Evolutionary conservation across 148 eudicot species (phyloP).

Genomic region (Spergularia bocconei): DNA sequence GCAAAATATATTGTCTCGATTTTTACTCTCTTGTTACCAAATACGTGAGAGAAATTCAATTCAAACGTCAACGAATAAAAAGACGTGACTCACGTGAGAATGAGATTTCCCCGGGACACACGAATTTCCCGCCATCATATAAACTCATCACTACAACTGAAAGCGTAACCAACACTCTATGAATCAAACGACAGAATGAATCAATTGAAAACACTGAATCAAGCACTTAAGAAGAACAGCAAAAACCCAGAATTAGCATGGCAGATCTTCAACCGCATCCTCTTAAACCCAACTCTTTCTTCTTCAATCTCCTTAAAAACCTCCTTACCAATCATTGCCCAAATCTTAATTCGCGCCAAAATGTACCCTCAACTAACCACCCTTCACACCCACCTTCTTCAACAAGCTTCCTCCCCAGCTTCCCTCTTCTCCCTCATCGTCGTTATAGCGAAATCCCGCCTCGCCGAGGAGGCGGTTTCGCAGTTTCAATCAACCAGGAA

Average conservation of each 20-base stretch:
- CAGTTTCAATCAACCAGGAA: slow-evolving; percentile 59
- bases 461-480: slow-evolving; percentile 46
- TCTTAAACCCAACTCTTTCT: slow-evolving; percentile 34
- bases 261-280: slow-evolving; percentile 71
- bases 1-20: no score
- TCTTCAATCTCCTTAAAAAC: slow-evolving; percentile 25
- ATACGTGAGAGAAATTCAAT: no score
- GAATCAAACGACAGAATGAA: slow-evolving; percentile 17
- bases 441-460: slow-evolving; percentile 48
- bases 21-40: no score
- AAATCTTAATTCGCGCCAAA: slow-evolving; percentile 54
- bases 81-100: no score
- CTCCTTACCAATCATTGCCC: slow-evolving; percentile 44
- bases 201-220: slow-evolving; percentile 31
- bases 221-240: slow-evolving; percentile 51
- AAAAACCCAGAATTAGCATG: slow-evolving; percentile 72
- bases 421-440: slow-evolving; percentile 35
- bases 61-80: no score
- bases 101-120: no score
- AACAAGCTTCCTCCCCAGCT: background rate
- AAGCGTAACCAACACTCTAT: no score
- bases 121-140: no score
- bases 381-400: slow-evolving; percentile 56
- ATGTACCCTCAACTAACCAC: slow-evolving; percentile 55
- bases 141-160: no score